Base-by-base conservation (phyloP, 2,329 filamentous ascomycete species). In the Escovopsis sp. region DNA sequence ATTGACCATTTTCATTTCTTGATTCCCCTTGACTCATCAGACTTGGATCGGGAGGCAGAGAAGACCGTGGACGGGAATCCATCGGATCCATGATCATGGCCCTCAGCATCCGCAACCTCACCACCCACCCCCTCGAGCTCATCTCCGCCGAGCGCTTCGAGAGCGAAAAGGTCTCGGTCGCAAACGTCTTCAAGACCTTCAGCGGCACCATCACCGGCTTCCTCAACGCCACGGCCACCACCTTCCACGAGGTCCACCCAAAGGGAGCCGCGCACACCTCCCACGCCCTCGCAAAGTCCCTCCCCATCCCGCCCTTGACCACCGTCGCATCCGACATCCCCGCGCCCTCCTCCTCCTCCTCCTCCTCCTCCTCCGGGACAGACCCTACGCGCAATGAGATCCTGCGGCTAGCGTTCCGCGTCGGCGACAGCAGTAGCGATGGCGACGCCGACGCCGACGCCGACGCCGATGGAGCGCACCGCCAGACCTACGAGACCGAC, bases 31-130 rank as follows among this genome's bases (percentile, higher is more conserved):
- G 10, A 35, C 2, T 9, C 32, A 13, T 34, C 33, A 14, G 3
- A 20, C 20, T 3, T 20, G 20, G 5, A 20, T 20, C 3, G 20
- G 20, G 27, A 29, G 11, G 4, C 3, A 29, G 11, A 29, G 8
- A 29, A 11, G 27, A 11, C 7, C 12, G 16, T 39, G 24, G n/a
- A 16, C 12, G 11, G 27, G 10, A 20, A 16, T 24, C 16, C 27
- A 24, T 15, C 24, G 12, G 5, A 29, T 12, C 10, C 12, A 25
- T 40, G 37, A 37, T 44, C 43, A 43, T 74, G 73, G 70, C 64
- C 43, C 65, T 94, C 50, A 83, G 74, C 5, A 75, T 95, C 53
- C 85, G 88, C 53, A 95, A 95, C 60, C 66, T 94, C 49, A 89
- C 84, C 36, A 68, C 74, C 43, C 79, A 74, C 39, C 70, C 77